Conservation (phyloP, 1,284 basidiomycete species). For the Naganishia sp. region DNA sequence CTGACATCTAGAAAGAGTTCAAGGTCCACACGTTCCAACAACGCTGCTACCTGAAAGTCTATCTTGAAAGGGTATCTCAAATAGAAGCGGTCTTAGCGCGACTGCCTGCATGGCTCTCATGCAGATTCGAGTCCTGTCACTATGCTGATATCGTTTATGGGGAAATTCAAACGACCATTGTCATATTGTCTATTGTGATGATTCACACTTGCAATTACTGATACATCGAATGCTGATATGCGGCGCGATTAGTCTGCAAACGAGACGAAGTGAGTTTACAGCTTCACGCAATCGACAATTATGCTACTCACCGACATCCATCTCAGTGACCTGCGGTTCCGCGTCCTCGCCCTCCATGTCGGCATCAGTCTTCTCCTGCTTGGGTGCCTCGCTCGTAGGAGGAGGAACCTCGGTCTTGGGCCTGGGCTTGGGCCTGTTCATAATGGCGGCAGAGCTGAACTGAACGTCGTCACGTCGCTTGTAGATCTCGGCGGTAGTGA, state of each 20-base stretch:
- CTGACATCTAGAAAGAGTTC: too few relatives aligned
- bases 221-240: slow-evolving; percentile 15
- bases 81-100: too few relatives aligned
- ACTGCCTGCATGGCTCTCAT: too few relatives aligned
- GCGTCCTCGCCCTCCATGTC: slow-evolving; percentile 52
- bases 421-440: slow-evolving; percentile 86
- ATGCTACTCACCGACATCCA: slow-evolving; percentile 67
- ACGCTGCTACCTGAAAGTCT: too few relatives aligned
- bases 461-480: slow-evolving; percentile 87
- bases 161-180: slow-evolving; percentile 1
- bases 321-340: slow-evolving; percentile 64
- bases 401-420: slow-evolving; percentile 58
- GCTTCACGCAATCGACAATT: background rate
- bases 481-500: slow-evolving; percentile 74
- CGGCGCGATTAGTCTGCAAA: slow-evolving; percentile 11
- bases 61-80: too few relatives aligned
- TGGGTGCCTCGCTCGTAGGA: slow-evolving; percentile 46
- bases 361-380: slow-evolving; percentile 53
- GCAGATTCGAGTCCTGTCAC: background rate
- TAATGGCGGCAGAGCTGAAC: slow-evolving; percentile 77
- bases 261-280: background rate
- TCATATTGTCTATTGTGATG: slow-evolving; percentile 21
- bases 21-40: too few relatives aligned
- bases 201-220: slow-evolving; percentile 14
- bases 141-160: slow-evolving; percentile 8